These are phyloP conservation scores for Aspergillus avenaceus DNA, from an alignment of 495 filamentous ascomycete genomes.

Conservation along the genomic window DNA sequence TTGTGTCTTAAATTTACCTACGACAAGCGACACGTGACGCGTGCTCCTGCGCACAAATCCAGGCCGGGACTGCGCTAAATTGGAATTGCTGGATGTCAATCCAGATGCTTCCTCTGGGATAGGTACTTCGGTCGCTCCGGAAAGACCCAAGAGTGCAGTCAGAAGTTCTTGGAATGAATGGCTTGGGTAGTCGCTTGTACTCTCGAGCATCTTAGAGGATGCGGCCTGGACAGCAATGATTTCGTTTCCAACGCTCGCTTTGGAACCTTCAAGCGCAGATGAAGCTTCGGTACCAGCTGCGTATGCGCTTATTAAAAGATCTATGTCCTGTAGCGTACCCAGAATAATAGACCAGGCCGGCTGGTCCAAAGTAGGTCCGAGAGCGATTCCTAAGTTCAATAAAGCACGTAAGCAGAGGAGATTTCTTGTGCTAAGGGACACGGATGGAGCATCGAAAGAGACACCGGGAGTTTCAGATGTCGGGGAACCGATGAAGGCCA, in stretches of 20 bases:
- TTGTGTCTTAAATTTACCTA: slow-evolving; percentile 41
- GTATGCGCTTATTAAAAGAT: slow-evolving; percentile 70
- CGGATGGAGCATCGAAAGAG: slow-evolving; percentile 18
- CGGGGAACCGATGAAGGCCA: slow-evolving; percentile 13
- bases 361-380: slow-evolving; percentile 77
- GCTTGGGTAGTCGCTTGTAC: slow-evolving; percentile 82
- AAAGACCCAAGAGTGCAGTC: slow-evolving; percentile 63
- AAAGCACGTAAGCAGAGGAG: slow-evolving; percentile 84
- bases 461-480: slow-evolving; percentile 18
- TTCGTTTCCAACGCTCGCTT: slow-evolving; percentile 66
- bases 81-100: slow-evolving; percentile 11
- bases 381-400: slow-evolving; percentile 88
- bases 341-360: slow-evolving; percentile 85
- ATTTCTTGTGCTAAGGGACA: slow-evolving; percentile 79
- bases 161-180: slow-evolving; percentile 75
- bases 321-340: slow-evolving; percentile 86
- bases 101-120: slow-evolving; percentile 25
- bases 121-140: slow-evolving; percentile 38
- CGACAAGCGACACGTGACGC: slow-evolving; percentile 51
- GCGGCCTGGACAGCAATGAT: slow-evolving; percentile 87
- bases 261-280: slow-evolving; percentile 41
- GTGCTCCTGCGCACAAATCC: slow-evolving; percentile 51
- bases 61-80: slow-evolving; percentile 28
- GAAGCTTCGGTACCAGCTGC: slow-evolving; percentile 28
- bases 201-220: slow-evolving; percentile 81